phyloP scores from a whole-genome alignment of 78 protist genomes.

The Cavenderia fasciculata region DNA sequence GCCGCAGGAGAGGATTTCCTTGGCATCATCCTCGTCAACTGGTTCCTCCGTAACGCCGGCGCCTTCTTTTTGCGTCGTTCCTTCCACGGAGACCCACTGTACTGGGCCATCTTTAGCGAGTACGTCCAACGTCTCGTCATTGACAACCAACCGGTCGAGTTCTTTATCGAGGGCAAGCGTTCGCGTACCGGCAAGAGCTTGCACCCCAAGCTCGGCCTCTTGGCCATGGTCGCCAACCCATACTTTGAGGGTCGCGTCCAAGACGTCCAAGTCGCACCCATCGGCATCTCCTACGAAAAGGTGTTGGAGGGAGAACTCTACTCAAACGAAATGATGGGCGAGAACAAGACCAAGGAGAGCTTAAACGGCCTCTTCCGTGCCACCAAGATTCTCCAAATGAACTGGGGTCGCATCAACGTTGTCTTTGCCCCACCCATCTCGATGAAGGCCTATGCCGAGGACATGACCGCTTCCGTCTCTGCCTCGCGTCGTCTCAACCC shows the following conservation, averaged over 20 bases:
- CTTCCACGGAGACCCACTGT: conserved; percentile 87
- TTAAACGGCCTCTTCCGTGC: conserved; percentile 75
- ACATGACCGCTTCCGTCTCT: not conserved
- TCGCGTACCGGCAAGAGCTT: conserved; percentile 85
- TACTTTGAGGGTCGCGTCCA: conserved; percentile 74
- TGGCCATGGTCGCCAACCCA: conserved; percentile 63
- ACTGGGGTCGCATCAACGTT: conserved; percentile 78
- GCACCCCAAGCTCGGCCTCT: conserved; percentile 85
- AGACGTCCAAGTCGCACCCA: conserved; percentile 80
- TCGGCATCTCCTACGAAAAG: conserved; percentile 81
- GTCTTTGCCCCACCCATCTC: conserved; percentile 78
- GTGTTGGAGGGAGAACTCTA: conserved; percentile 81
- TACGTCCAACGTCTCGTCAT: conserved; percentile 80
- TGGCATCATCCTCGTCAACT: conserved; percentile 56
- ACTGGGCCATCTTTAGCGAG: conserved; percentile 83
- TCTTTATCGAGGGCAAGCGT: conserved; percentile 91
- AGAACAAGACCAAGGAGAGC: conserved; percentile 66
- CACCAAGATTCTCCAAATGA: conserved; percentile 61
- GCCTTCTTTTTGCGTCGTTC: conserved; percentile 89
- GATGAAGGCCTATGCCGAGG: conserved; percentile 46
- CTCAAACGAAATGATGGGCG: conserved; percentile 76
- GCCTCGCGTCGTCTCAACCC: not conserved
- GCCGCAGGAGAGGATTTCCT: conserved; percentile 86
- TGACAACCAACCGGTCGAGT: conserved; percentile 79
- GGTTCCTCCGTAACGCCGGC: conserved; percentile 84